Evolutionary conservation across 2,329 filamentous ascomycete genomes (phyloP), one percentile per base, ranked within the genome.

Genomic region (Atkinsonella texensis): DNA sequence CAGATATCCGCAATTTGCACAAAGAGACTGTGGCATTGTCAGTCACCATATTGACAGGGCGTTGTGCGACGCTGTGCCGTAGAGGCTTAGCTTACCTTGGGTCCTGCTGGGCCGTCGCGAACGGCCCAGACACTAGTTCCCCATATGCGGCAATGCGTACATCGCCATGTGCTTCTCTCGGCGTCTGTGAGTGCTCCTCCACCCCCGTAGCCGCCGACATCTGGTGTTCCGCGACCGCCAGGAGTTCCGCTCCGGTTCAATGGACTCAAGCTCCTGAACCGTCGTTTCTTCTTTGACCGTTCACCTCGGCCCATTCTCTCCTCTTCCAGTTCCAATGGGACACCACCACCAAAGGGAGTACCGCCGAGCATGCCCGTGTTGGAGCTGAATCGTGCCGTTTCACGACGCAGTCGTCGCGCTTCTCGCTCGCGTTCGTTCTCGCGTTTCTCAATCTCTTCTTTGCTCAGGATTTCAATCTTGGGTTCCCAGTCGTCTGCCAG

Each of bases 361-460:
- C 86, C 84, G 32, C 87, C 85, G 4, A 84, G 73, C 75, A 94
- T 88, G 53, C 87, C 87, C 1, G 87, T 79, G 20, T 85, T 93
- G 44, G 87, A 91, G 53, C 87, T 93, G 66, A 97, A 95, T 28
- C 89, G 80, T 1, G 91, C 91, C 10, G 91, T 97, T 67, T 98
- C 93, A 63, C 93, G 79, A 52, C 93, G 80, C 56, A 96, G 71
- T 53, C 93, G 79, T 53, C 93, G 79, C 40, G 96, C 85, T 68
- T 97, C 89, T 51, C 93, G 77, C 68, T 98, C 93, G 42, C 93
- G 80, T 64, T 98, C 93, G 49, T 89, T 89, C 68, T 98, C 93
- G 31, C 93, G 81, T 71, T 95, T 95, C 69, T 98, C 93, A 50
- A 98, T 97, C 63, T 98, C 93, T 60, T 98, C 93, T 60, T 95